phyloP scores from a whole-genome alignment of 495 filamentous ascomycete species.

The Aspergillus nidulans region DNA sequence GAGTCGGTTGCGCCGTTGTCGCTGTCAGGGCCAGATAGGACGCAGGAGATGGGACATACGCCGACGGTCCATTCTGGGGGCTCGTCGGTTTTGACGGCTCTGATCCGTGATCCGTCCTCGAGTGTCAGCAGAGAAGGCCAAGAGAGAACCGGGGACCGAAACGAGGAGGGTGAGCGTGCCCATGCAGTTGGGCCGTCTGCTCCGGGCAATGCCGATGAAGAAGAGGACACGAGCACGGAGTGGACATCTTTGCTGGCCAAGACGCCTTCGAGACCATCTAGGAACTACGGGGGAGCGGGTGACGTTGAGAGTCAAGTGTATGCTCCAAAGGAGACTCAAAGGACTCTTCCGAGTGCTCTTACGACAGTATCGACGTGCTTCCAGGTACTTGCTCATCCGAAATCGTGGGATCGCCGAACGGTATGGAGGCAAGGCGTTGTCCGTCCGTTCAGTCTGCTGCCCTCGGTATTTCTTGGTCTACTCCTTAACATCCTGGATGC shows the following conservation, averaged over 20 bases:
- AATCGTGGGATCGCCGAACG: slow-evolving; percentile 63
- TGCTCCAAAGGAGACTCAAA: slow-evolving; percentile 10
- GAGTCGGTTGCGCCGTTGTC: slow-evolving; percentile 4
- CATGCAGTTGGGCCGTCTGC: slow-evolving; percentile 1
- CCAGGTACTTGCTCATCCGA: slow-evolving; percentile 49
- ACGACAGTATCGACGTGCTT: slow-evolving; percentile 24
- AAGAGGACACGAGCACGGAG: slow-evolving; percentile 29
- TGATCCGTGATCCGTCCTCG: slow-evolving; percentile 55
- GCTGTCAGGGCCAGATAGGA: neutral
- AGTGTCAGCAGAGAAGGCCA: slow-evolving; percentile 19
- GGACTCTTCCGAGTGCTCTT: slow-evolving; percentile 18
- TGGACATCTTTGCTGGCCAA: slow-evolving; percentile 40
- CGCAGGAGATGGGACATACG: neutral
- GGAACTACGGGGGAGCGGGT: slow-evolving; percentile 28
- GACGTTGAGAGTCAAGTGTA: slow-evolving; percentile 39
- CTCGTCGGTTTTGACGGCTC: slow-evolving; percentile 58
- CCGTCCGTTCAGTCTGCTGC: slow-evolving; percentile 64
- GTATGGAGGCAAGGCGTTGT: slow-evolving; percentile 62
- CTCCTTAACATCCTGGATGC: slow-evolving; percentile 92
- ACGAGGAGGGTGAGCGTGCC: slow-evolving; percentile 1
- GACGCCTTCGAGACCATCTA: slow-evolving; percentile 19
- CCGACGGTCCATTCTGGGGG: slow-evolving; percentile 20
- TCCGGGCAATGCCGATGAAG: neutral
- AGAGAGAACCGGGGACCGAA: slow-evolving; percentile 17
- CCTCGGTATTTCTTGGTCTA: slow-evolving; percentile 82